Conservation (phyloP, 116 monocot genomes). For the Cymodocea nodosa region DNA sequence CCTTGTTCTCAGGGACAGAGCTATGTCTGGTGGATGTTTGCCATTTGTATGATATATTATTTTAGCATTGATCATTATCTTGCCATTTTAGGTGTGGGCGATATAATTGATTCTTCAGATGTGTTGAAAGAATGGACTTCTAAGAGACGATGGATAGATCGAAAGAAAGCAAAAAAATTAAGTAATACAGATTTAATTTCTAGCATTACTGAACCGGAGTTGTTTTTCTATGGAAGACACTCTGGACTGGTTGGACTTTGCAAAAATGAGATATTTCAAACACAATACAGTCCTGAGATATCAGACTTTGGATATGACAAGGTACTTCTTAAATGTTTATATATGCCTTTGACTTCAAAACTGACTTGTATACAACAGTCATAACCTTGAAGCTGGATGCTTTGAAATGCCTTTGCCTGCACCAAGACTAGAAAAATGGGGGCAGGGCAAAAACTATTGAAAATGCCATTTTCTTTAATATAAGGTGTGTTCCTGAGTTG, state of each 20-base stretch:
- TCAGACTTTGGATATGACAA: slow-evolving; percentile 71
- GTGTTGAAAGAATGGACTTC: slow-evolving; percentile 65
- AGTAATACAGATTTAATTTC: slow-evolving; percentile 12
- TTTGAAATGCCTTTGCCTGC: too few relatives aligned
- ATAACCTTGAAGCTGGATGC: too few relatives aligned
- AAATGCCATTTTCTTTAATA: too few relatives aligned
- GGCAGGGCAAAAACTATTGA: too few relatives aligned
- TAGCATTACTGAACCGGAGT: slow-evolving; percentile 36
- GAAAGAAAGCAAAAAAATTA: slow-evolving; percentile 43
- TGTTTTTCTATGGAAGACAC: slow-evolving; percentile 81
- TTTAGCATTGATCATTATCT: too few relatives aligned
- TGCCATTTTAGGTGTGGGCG: slow-evolving; percentile 18
- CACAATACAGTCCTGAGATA: slow-evolving; percentile 14
- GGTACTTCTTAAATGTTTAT: slow-evolving; percentile 19
- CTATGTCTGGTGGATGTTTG: neutral
- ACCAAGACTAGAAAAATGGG: too few relatives aligned
- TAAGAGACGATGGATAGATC: slow-evolving; percentile 57
- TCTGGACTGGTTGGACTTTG: slow-evolving; percentile 63
- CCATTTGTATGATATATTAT: too few relatives aligned
- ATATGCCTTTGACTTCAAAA: too few relatives aligned
- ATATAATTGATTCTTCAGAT: slow-evolving; percentile 8
- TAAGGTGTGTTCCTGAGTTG: too few relatives aligned
- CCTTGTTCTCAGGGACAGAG: neutral
- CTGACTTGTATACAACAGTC: too few relatives aligned
- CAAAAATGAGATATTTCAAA: slow-evolving; percentile 35